Evolutionary conservation across 129 eudicot species (phyloP).

Genomic region (Kitagawia praeruptora): DNA sequence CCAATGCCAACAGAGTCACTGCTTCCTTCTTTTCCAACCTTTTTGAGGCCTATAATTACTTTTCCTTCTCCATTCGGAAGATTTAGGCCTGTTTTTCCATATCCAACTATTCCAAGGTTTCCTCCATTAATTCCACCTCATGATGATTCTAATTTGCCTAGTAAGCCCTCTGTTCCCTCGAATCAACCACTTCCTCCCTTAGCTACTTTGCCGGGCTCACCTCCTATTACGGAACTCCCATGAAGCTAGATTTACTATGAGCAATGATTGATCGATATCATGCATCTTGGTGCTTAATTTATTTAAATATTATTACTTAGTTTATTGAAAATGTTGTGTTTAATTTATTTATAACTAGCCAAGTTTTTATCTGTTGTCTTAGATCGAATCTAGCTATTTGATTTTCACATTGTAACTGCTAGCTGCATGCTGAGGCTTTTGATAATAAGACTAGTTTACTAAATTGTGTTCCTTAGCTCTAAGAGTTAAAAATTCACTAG

Average conservation of each 20-base stretch:
- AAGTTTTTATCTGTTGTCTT: neutral
- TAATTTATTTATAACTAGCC: neutral
- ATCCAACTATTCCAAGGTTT: constrained; percentile 2
- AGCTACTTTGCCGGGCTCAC: neutral
- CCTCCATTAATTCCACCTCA: neutral
- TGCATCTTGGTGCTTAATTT: neutral
- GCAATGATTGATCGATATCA: neutral
- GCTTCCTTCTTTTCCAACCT: constrained; percentile 5
- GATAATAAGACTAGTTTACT: neutral
- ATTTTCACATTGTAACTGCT: neutral
- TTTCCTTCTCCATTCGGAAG: constrained; percentile 9
- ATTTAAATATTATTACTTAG: neutral
- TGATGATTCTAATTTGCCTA: constrained; percentile 4
- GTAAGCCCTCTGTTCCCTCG: neutral
- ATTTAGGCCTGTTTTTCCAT: constrained; percentile 10
- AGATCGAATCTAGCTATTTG: neutral
- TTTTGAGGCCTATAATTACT: neutral
- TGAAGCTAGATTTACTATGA: neutral
- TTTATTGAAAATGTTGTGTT: neutral
- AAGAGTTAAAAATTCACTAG: neutral
- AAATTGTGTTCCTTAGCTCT: neutral
- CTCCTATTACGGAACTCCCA: neutral
- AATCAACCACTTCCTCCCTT: neutral
- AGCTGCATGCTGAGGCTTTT: neutral
- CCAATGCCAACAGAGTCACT: constrained; percentile 9